Evolutionary conservation across 495 filamentous ascomycete genomes (phyloP).

Genomic region (Cladorrhinum samala): DNA sequence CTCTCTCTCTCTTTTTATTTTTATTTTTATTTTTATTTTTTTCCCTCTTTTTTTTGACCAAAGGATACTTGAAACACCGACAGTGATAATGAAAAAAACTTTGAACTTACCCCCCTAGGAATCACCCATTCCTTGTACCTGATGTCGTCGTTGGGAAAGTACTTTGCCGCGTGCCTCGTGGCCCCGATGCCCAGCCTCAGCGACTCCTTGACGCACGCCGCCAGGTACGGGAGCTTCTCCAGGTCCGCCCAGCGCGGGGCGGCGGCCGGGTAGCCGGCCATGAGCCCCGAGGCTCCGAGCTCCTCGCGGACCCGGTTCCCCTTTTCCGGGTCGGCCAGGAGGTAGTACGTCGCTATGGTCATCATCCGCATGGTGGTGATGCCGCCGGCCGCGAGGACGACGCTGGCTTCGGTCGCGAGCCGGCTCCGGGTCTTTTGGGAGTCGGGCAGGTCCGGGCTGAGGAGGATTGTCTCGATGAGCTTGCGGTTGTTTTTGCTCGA

Average conservation of each 20-base stretch:
- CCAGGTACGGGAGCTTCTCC: not conserved
- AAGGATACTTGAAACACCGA: too few species aligned
- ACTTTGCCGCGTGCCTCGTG: not conserved
- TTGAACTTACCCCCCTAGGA: not conserved
- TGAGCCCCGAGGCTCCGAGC: not conserved
- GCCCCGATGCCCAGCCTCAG: not conserved
- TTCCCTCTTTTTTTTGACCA: too few species aligned
- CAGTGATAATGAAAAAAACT: not conserved
- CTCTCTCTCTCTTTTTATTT: too few species aligned
- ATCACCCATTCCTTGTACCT: not conserved
- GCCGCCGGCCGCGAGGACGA: not conserved
- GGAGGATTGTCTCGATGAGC: not conserved
- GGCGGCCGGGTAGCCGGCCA: not conserved
- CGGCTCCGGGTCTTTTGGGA: not conserved
- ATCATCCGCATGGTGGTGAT: not conserved
- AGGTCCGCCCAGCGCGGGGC: not conserved
- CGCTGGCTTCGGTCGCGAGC: not conserved
- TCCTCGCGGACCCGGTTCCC: not conserved
- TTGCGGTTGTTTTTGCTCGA: too few species aligned
- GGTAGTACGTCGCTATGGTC: not conserved
- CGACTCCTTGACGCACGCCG: not conserved
- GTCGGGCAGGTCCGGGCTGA: not conserved
- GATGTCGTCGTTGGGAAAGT: not conserved
- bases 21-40: too few species aligned
- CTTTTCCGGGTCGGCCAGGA: not conserved